Percentiles rank a stretch among this genome's conserved stretches.
These are phyloP conservation scores for Isabelozyma pseudorhagii DNA, from an alignment of 805 yeast species.

Conservation along the genomic window DNA sequence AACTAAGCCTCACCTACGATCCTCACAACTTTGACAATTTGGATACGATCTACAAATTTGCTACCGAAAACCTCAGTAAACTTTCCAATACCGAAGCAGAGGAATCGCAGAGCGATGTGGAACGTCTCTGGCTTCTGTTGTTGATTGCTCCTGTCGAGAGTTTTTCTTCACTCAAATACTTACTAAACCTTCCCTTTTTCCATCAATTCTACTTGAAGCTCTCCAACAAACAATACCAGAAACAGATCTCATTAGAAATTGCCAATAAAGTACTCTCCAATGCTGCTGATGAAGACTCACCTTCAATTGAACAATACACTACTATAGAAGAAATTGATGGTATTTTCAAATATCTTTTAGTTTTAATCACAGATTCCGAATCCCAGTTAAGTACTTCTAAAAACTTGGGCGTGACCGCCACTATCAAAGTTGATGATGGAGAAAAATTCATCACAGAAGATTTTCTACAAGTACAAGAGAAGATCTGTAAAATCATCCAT, in stretches of 20 bases:
- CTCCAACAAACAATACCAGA: conserved; percentile 52
- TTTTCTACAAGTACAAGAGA: conserved; percentile 50
- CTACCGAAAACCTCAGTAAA: conserved; percentile 36
- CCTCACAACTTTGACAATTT: conserved; percentile 59
- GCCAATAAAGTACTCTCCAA: conserved; percentile 51
- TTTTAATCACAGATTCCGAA: conserved; percentile 45
- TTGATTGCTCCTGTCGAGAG: conserved; percentile 48
- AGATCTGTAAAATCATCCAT: conserved; percentile 68
- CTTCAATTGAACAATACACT: conserved; percentile 25
- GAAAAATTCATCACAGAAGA: conserved; percentile 31
- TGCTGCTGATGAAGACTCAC: conserved; percentile 17
- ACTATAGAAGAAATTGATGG: conserved; percentile 52
- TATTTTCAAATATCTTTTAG: conserved; percentile 54
- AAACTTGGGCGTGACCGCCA: conserved; percentile 35
- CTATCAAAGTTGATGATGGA: conserved; percentile 26
- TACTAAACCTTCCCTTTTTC: conserved; percentile 49
- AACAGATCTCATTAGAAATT: conserved; percentile 57
- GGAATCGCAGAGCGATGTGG: conserved; percentile 17
- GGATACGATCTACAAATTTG: conserved; percentile 58
- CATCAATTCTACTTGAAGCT: conserved; percentile 49
- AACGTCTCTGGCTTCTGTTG: conserved; percentile 43
- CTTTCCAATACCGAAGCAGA: conserved; percentile 3
- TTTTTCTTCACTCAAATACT: conserved; percentile 35
- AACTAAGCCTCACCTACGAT: conserved; percentile 63
- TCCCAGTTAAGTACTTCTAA: conserved; percentile 31